Base-by-base conservation (phyloP, 805 yeast genomes). In the Yamadazyma akitaensis region DNA sequence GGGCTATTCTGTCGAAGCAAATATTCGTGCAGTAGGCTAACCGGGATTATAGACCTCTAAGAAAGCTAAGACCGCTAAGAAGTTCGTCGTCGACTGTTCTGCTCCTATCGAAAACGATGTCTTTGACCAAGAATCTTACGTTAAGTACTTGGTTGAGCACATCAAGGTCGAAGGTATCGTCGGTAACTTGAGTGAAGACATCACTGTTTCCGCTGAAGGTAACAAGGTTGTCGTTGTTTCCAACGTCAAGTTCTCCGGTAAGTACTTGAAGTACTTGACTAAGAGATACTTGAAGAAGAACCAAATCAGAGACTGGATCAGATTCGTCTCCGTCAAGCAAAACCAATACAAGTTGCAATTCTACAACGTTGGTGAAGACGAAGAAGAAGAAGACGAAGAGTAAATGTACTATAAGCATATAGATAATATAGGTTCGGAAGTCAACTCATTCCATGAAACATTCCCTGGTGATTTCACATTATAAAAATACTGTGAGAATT, bases 241-340 rank as follows among this genome's bases (percentile, higher is more conserved):
- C 61, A 83, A 85, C 77, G 77, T 96, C 77, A 85, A 89, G 80
- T 92, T 94, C 94, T 91, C 97, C 63, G 99, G 99, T 80, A 92
- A 95, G 82, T 94, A 94, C 96, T 85, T 92, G 76, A 94, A 95
- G 84, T 94, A 94, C 95, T 82, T 94, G 74, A 88, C 98, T 70
- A 95, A 94, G 90, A 92, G 96, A 84, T 94, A 88, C 94, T 88
- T 94, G 79, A 95, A 92, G 96, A 94, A 94, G 88, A 89, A 91
- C 92, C 96, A 88, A 80, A 88, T 92, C 82, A 90, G 97, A 84
- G 98, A 94, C 83, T 92, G 98, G 98, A 91, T 92, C 79, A 94
- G 98, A 84, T 91, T 92, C 70, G 96, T 92, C 62, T 88, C 98
- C 60, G 84, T 86, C 70, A 86, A 90, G 81, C 87, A 88, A 78